A percentile compares a stretch with the other conserved stretches of the same genome.
Conservation (phyloP, 164 flowering plant species). For the Dillenia turbinata region DNA sequence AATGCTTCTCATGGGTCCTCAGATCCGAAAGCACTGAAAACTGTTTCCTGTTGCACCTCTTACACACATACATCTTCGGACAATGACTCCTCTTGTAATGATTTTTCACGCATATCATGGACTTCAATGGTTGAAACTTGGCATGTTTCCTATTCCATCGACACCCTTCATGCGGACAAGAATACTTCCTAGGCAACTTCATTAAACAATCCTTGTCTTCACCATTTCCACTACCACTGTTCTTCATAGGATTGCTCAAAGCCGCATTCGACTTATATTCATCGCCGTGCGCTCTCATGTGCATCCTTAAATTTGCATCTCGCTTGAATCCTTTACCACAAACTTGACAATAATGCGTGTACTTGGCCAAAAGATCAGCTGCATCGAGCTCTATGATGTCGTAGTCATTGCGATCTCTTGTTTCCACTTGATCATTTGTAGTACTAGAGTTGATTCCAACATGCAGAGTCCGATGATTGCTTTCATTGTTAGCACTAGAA, state of each 20-base stretch:
- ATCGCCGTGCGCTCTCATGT: conserved; percentile 88
- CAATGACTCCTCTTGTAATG: conserved; percentile 87
- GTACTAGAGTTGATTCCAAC: no score
- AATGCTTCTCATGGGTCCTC: conserved; percentile 84
- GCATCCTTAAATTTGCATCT: conserved; percentile 83
- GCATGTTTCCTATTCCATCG: conserved; percentile 69
- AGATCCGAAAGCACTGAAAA: conserved; percentile 81
- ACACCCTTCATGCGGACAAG: conserved; percentile 79
- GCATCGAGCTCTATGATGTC: conserved; percentile 49
- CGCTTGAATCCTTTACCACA: conserved; percentile 87
- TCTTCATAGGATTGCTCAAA: conserved; percentile 41
- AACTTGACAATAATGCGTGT: conserved; percentile 60
- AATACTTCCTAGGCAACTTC: conserved; percentile 43
- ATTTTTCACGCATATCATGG: conserved; percentile 77
- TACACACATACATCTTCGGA: conserved; percentile 74
- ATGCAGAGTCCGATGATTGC: no score
- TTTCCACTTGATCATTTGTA: no score
- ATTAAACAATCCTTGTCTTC: background rate
- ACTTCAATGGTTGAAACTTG: conserved; percentile 78
- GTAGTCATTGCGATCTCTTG: background rate
- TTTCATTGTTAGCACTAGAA: background rate
- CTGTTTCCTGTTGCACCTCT: conserved; percentile 60
- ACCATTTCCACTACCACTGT: background rate
- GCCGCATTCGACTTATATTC: conserved; percentile 57
- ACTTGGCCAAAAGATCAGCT: conserved; percentile 49